Conservation (phyloP, 106 monocot species). For the Hemerocallis citrina region DNA sequence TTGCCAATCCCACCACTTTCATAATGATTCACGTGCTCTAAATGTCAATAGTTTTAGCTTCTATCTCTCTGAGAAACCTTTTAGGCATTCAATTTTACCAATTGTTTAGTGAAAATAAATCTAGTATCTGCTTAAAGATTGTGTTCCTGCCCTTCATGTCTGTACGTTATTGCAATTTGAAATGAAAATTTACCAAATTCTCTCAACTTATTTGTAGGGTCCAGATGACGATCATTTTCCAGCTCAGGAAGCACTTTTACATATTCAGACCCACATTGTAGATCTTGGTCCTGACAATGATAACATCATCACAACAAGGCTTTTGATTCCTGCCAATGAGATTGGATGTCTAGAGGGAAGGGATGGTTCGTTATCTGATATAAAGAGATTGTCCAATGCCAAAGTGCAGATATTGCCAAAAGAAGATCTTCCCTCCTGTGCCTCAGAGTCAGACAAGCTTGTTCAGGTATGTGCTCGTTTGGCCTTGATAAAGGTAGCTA, state of each 20-base stretch:
- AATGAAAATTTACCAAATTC: too few relatives aligned
- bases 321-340: constrained; percentile 67
- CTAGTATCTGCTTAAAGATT: too few relatives aligned
- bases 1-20: too few relatives aligned
- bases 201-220: constrained; percentile 35
- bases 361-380: constrained; percentile 64
- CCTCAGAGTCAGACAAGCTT: constrained; percentile 66
- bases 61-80: too few relatives aligned
- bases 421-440: constrained; percentile 67
- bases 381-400: constrained; percentile 50
- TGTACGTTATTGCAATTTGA: too few relatives aligned
- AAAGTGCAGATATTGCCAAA: constrained; percentile 84
- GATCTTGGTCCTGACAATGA: constrained; percentile 94
- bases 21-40: too few relatives aligned
- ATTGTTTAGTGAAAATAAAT: too few relatives aligned
- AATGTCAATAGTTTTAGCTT: too few relatives aligned
- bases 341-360: constrained; percentile 64
- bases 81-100: too few relatives aligned
- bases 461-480: constrained; percentile 56
- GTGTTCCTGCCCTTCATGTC: too few relatives aligned
- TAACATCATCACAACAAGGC: constrained; percentile 86
- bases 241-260: constrained; percentile 95
- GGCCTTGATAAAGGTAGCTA: not conserved
- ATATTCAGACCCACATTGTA: constrained; percentile 84
- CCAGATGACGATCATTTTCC: constrained; percentile 96